Base-by-base conservation (phyloP, 2,329 filamentous ascomycete genomes). In the Fusarium longipes region DNA sequence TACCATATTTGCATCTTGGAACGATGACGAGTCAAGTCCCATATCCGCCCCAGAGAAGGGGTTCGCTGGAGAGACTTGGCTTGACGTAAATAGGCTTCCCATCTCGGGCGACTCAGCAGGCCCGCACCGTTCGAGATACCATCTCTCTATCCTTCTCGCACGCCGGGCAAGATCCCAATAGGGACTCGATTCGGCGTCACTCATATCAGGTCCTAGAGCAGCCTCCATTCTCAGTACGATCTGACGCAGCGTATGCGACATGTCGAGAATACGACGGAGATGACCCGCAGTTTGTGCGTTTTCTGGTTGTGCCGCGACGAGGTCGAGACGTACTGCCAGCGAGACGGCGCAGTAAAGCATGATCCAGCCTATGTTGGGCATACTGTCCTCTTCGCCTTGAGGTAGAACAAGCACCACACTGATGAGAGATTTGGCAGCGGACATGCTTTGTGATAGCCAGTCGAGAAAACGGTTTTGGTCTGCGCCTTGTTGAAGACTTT, bases 321-420 rank as follows among this genome's bases (percentile, higher is more conserved):
- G 68, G 35, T 77, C 76, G n/a, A 77, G 65, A 5, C 75, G 65
- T 9, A 74, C 73, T 1, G 74, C 68, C 0, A 77, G 47, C 0
- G 75, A 77, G 0, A 76, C 63, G 4, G 72, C 74, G 18, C 76
- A 77, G 27, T 77, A 74, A 1, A 77, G 35, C 59, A 73, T 75
- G 30, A 77, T 70, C 76, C 76, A 77, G 12, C 71, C 71, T 1
- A 75, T 70, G 18, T 77, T 77, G 5, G 74, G 70, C 33, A 77
- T 68, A 2, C 60, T 56, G 1, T 66, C 62, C 48, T 77, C 75
- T 29, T 75, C 74, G 2, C 71, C 73, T 15, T 65, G 60, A 1
- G 75, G 72, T 2, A 77, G 65, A 1, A 71, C 58, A 15, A 77
- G 65, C 1, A 76, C 62, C 1, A 76, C 63, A 18, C 69, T 75